Conservation (phyloP, 257 asterid species). For the Echium plantagineum region DNA sequence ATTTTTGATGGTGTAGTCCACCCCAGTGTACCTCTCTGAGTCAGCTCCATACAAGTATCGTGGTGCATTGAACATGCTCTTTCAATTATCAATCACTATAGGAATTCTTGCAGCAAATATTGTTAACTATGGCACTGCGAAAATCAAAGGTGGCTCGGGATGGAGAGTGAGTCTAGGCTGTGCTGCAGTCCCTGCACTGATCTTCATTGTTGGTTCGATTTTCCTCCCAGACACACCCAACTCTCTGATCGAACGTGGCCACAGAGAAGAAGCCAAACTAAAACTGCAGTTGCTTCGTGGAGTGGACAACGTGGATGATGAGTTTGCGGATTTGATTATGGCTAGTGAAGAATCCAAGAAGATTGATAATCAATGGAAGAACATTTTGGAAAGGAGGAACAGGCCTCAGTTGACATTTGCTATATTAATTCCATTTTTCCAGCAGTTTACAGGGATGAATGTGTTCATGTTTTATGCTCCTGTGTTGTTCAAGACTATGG, state of each 20-base stretch:
- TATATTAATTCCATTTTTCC: constrained; percentile 47
- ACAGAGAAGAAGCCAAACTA: constrained; percentile 31
- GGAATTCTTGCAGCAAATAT: constrained; percentile 28
- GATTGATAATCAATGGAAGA: constrained; percentile 54
- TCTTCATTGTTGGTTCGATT: constrained; percentile 48
- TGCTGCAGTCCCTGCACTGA: constrained; percentile 54
- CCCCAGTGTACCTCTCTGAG: constrained; percentile 34
- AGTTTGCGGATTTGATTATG: constrained; percentile 41
- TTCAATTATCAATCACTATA: constrained; percentile 32
- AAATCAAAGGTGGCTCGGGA: constrained; percentile 29
- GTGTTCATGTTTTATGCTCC: constrained; percentile 80
- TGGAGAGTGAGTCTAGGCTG: constrained; percentile 77
- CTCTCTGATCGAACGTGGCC: constrained; percentile 67
- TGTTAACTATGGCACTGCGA: constrained; percentile 23
- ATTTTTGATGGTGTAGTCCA: constrained; percentile 9
- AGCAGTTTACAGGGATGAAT: constrained; percentile 78
- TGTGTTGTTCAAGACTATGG: constrained; percentile 56
- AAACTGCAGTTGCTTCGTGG: constrained; percentile 46
- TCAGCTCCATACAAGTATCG: constrained; percentile 42
- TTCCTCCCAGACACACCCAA: constrained; percentile 76
- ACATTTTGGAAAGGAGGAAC: constrained; percentile 34
- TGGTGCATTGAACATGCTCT: constrained; percentile 32
- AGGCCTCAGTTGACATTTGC: constrained; percentile 71
- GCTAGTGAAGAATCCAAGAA: constrained; percentile 54
- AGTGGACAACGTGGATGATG: constrained; percentile 40